Percentiles rank a stretch among this genome's conserved stretches.
These are phyloP conservation scores for Pythium aquatile DNA, from an alignment of 352 stramenopile genomes.

Conservation along the genomic window DNA sequence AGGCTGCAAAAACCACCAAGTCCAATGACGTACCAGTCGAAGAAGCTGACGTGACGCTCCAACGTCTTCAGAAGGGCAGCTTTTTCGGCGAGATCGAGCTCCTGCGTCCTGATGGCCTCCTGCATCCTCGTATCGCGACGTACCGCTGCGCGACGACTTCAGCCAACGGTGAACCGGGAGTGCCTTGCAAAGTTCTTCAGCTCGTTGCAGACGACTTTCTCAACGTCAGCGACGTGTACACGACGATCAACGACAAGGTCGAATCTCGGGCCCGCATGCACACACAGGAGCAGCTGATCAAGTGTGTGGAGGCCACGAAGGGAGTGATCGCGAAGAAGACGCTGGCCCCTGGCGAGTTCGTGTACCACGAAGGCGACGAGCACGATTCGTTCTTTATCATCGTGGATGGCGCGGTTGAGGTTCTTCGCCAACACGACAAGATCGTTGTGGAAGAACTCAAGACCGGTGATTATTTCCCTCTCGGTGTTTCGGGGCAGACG, in stretches of 20 bases:
- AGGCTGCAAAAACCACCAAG: background rate
- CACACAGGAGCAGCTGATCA: constrained; percentile 72
- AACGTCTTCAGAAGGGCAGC: constrained; percentile 59
- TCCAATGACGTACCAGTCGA: background rate
- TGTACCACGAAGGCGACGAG: constrained; percentile 76
- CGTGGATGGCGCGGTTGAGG: constrained; percentile 66
- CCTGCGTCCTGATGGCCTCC: constrained; percentile 59
- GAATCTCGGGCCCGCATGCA: constrained; percentile 55
- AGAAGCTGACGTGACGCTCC: constrained; percentile 52
- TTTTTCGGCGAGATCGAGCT: constrained; percentile 85
- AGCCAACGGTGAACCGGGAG: constrained; percentile 19
- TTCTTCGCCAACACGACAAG: constrained; percentile 61
- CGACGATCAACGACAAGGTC: constrained; percentile 69
- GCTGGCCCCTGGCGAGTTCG: constrained; percentile 57
- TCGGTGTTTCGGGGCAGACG: constrained; percentile 71
- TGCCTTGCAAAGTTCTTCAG: constrained; percentile 73
- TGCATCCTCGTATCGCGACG: constrained; percentile 70
- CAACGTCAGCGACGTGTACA: constrained; percentile 74
- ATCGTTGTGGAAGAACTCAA: constrained; percentile 73
- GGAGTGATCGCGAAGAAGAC: constrained; percentile 63
- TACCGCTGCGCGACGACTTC: constrained; percentile 43
- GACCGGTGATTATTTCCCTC: constrained; percentile 75
- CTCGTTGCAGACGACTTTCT: constrained; percentile 78
- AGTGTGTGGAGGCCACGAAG: constrained; percentile 72
- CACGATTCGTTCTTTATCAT: constrained; percentile 84